Conservation (phyloP, 441 rosid species). For the Eruca vesicaria region DNA sequence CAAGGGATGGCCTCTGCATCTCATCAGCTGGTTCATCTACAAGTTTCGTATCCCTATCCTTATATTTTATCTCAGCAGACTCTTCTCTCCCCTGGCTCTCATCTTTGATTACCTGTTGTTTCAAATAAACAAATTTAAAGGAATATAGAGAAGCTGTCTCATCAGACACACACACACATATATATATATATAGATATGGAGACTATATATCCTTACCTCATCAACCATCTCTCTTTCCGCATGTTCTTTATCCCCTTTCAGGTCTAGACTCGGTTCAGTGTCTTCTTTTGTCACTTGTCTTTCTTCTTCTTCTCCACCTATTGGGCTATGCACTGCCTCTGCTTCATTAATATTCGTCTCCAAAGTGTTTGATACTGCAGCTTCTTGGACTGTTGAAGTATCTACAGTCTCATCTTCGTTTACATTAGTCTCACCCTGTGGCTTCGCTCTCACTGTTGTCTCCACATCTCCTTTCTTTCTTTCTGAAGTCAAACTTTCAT, state of each 20-base stretch:
- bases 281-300: background rate
- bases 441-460: background rate
- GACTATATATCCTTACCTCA: constrained; percentile 41
- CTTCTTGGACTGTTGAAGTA: background rate
- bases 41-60: constrained; percentile 9
- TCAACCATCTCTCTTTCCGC: constrained; percentile 36
- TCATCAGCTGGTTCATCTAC: constrained; percentile 29
- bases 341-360: background rate
- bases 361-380: background rate
- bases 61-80: constrained; percentile 7
- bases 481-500: background rate
- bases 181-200: background rate
- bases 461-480: background rate
- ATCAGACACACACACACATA: background rate
- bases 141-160: background rate
- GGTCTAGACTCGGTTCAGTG: background rate
- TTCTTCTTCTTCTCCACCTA: constrained; percentile 23
- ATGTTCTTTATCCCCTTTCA: constrained; percentile 23
- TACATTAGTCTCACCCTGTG: constrained; percentile 19
- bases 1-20: constrained; percentile 21
- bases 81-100: constrained; percentile 31
- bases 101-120: constrained; percentile 26
- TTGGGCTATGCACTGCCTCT: constrained; percentile 14
- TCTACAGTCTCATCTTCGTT: constrained; percentile 2
- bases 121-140: background rate